These are phyloP conservation scores for Ophiostoma novo-ulmi DNA, from an alignment of 2,329 filamentous ascomycete species.

Conservation along the genomic window DNA sequence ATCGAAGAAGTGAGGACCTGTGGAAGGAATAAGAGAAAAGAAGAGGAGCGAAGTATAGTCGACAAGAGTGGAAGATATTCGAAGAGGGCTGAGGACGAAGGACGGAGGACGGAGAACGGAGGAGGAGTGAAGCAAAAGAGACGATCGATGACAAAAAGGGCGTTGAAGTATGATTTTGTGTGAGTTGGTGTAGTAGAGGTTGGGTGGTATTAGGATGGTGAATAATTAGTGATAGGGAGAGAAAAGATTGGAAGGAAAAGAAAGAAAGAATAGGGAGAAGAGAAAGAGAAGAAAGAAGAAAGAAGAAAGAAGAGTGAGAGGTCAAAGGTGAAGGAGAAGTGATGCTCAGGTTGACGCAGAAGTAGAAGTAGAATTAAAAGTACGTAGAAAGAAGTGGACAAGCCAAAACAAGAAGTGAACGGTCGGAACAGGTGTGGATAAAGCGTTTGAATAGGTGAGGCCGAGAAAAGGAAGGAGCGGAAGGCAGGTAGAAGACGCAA, in stretches of 20 bases:
- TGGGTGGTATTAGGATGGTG: not conserved
- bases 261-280: not conserved
- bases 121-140: not conserved
- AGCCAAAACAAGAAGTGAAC: not conserved
- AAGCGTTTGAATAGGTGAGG: not conserved
- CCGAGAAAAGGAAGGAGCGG: not conserved
- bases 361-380: not conserved
- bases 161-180: not conserved
- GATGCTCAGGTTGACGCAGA: not conserved
- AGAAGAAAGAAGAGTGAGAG: slow-evolving; percentile 5
- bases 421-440: not conserved
- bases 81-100: not conserved
- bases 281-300: not conserved
- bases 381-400: not conserved
- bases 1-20: not conserved
- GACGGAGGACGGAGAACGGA: not conserved
- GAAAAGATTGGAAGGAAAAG: not conserved
- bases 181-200: not conserved
- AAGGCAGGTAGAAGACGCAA: not conserved
- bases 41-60: not conserved
- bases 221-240: not conserved
- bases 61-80: not conserved
- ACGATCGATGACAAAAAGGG: not conserved
- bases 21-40: not conserved
- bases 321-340: not conserved